A percentile compares a stretch with the other conserved stretches of the same genome.
These are phyloP conservation scores for Ceratocystis destructans DNA, from an alignment of 2,329 filamentous ascomycete genomes.

Conservation along the genomic window DNA sequence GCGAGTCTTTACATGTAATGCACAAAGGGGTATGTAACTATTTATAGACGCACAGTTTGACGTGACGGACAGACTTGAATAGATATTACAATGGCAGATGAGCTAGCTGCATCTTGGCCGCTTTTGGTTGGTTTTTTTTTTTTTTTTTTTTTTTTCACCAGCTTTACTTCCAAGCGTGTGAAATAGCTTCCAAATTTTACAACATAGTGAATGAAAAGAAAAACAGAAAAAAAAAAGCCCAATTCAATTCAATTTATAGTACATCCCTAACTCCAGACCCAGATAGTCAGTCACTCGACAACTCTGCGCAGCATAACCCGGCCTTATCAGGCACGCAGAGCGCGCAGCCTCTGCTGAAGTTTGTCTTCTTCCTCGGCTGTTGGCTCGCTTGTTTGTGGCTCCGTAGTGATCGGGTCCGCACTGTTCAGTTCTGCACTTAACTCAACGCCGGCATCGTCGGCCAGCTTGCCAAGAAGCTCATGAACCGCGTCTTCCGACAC, in stretches of 20 bases:
- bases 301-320: background rate
- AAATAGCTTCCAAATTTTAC: too few species aligned
- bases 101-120: too few species aligned
- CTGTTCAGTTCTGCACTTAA: conserved; percentile 58
- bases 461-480: conserved; percentile 68
- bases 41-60: background rate
- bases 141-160: too few species aligned
- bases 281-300: background rate
- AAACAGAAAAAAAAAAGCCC: background rate
- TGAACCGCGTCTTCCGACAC: conserved; percentile 75
- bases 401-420: conserved; percentile 42
- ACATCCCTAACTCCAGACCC: background rate
- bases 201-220: conserved; percentile 10
- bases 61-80: too few species aligned
- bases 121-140: too few species aligned
- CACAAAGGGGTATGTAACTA: background rate
- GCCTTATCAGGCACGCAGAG: conserved; percentile 36
- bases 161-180: too few species aligned
- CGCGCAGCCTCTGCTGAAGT: conserved; percentile 47
- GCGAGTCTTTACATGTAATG: conserved; percentile 72
- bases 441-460: conserved; percentile 77
- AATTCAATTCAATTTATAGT: background rate
- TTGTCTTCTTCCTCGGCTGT: conserved; percentile 69
- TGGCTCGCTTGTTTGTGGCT: conserved; percentile 49
- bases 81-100: too few species aligned